These are phyloP conservation scores for Asterionellopsis glacialis DNA, from an alignment of 108 stramenopile species.

Conservation along the genomic window DNA sequence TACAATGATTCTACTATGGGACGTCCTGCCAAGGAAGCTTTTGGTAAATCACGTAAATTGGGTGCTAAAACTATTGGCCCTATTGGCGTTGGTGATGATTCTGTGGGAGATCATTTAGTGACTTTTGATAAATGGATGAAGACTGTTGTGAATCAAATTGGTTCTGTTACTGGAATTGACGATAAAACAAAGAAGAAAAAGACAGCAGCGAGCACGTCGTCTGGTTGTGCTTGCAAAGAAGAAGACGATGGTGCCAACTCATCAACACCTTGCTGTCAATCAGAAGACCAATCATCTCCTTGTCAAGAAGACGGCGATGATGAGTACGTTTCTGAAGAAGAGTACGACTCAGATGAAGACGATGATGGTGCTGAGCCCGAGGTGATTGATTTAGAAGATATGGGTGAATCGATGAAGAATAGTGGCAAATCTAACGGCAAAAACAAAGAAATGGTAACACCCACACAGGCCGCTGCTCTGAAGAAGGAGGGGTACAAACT, in stretches of 20 bases:
- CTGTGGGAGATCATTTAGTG: slow-evolving; percentile 56
- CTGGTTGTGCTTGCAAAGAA: neutral
- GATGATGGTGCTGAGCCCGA: slow-evolving; percentile 51
- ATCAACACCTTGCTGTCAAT: neutral
- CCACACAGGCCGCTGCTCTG: slow-evolving; percentile 81
- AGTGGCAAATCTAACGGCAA: slow-evolving; percentile 17
- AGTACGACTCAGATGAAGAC: slow-evolving; percentile 45
- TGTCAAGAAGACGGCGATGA: slow-evolving; percentile 12
- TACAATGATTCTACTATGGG: slow-evolving; percentile 77
- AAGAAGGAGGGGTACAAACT: slow-evolving; percentile 96
- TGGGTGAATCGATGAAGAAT: slow-evolving; percentile 67
- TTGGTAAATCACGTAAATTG: slow-evolving; percentile 39
- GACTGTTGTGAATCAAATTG: slow-evolving; percentile 22
- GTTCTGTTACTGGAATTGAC: slow-evolving; percentile 4
- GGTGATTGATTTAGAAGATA: slow-evolving; percentile 89
- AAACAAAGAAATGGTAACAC: slow-evolving; percentile 80
- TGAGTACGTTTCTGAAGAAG: slow-evolving; percentile 38
- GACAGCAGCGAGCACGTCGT: too few species aligned
- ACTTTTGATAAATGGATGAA: slow-evolving; percentile 44
- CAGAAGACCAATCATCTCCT: neutral
- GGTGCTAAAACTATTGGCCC: slow-evolving; percentile 54
- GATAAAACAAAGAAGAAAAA: slow-evolving; percentile 2
- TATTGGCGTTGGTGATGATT: slow-evolving; percentile 65
- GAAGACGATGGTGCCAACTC: slow-evolving; percentile 2
- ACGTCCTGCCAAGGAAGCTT: slow-evolving; percentile 72